These are phyloP conservation scores for Asclepias syriaca DNA, from an alignment of 257 asterid genomes.

Conservation along the genomic window DNA sequence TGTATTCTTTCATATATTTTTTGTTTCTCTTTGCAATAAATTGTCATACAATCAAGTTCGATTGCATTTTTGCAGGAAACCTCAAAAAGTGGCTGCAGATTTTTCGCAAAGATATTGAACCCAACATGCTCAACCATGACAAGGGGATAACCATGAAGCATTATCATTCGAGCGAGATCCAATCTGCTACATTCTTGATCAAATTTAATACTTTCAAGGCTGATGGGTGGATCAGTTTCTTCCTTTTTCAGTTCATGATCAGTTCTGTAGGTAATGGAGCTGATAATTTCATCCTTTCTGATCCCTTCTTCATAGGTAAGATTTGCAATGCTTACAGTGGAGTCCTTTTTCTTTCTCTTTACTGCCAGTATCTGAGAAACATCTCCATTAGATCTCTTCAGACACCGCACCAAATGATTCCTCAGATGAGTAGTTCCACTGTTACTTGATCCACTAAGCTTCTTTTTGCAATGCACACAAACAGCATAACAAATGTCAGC, in stretches of 20 bases:
- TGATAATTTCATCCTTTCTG: constrained; percentile 46
- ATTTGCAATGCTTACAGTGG: constrained; percentile 39
- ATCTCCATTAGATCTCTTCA: constrained; percentile 64
- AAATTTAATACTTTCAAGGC: constrained; percentile 38
- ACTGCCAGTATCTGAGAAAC: constrained; percentile 51
- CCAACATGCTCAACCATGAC: constrained; percentile 87
- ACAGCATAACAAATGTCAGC: constrained; percentile 78
- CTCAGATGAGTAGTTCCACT: constrained; percentile 95
- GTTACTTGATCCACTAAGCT: constrained; percentile 89
- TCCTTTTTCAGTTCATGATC: constrained; percentile 33
- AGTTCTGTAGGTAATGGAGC: constrained; percentile 39
- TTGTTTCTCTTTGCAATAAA: constrained; percentile 67
- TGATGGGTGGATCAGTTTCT: constrained; percentile 26
- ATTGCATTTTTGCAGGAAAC: constrained; percentile 48
- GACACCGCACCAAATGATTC: constrained; percentile 88
- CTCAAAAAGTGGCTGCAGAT: constrained; percentile 88
- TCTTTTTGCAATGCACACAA: constrained; percentile 83
- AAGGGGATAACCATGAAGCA: constrained; percentile 79
- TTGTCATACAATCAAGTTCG: constrained; percentile 72
- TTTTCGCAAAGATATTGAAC: constrained; percentile 65
- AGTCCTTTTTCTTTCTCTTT: constrained; percentile 71
- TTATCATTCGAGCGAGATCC: constrained; percentile 91
- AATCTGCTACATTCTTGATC: constrained; percentile 59
- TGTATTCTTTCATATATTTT: constrained; percentile 73
- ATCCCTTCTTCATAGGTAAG: constrained; percentile 36